These are phyloP conservation scores for Somion occarium DNA, from an alignment of 1,284 basidiomycete species.

Conservation along the genomic window DNA sequence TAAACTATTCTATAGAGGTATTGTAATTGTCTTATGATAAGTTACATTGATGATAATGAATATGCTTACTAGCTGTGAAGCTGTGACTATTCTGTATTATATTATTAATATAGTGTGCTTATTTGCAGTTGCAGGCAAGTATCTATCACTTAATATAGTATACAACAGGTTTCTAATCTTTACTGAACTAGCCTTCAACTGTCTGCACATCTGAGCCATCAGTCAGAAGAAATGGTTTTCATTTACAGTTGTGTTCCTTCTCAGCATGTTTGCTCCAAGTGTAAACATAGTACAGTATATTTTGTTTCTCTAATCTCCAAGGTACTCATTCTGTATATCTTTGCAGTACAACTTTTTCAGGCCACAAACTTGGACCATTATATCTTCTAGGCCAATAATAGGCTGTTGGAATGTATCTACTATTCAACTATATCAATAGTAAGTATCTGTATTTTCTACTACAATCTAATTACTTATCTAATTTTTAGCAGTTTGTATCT, in stretches of 20 bases:
- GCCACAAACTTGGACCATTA: not conserved
- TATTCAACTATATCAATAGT: not conserved
- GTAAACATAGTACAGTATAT: not conserved
- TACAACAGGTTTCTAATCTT: not conserved
- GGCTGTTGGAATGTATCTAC: not conserved
- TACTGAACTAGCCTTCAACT: not conserved
- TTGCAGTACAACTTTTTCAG: not conserved
- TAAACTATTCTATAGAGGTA: no score
- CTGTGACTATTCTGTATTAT: not conserved
- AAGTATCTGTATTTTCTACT: not conserved
- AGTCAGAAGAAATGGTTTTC: not conserved
- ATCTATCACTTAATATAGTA: not conserved
- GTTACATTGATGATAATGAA: not conserved
- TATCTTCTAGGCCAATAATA: not conserved
- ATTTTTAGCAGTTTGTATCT: not conserved
- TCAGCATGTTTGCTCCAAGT: not conserved
- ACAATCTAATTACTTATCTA: not conserved
- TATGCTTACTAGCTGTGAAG: not conserved
- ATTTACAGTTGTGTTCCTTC: not conserved
- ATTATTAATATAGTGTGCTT: not conserved
- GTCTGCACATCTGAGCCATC: not conserved
- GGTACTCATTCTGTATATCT: not conserved
- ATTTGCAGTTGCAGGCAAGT: not conserved
- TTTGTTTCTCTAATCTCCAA: not conserved
- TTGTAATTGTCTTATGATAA: no score